A percentile compares a stretch with the other conserved stretches of the same genome.
Conservation (phyloP, 2,329 filamentous ascomycete species). For the Tetracladium maxilliforme region DNA sequence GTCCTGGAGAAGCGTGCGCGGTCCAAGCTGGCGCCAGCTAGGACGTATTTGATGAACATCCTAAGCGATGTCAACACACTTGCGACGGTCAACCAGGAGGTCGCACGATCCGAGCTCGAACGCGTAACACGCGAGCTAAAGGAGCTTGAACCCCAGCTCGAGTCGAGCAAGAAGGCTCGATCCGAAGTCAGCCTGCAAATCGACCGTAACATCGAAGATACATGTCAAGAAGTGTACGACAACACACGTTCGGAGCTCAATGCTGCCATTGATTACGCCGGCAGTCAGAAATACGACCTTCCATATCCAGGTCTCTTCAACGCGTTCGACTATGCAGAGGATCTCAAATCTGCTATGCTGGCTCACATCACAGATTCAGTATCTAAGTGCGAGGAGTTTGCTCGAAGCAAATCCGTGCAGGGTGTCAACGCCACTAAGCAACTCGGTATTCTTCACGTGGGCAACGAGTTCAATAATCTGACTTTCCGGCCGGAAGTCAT, state of each 20-base stretch:
- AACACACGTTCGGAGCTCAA: conserved; percentile 65
- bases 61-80: conserved; percentile 74
- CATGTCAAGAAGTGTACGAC: conserved; percentile 74
- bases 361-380: conserved; percentile 74
- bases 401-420: conserved; percentile 59
- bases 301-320: conserved; percentile 74
- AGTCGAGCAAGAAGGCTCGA: conserved; percentile 69
- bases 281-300: conserved; percentile 65
- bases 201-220: conserved; percentile 69
- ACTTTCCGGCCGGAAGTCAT: conserved; percentile 86
- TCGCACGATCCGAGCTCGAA: conserved; percentile 73
- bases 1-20: conserved; percentile 90
- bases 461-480: conserved; percentile 72
- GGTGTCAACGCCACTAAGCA: conserved; percentile 83
- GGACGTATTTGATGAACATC: conserved; percentile 89
- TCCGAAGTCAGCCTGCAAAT: conserved; percentile 69
- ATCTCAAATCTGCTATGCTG: conserved; percentile 83
- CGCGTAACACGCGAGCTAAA: conserved; percentile 68
- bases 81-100: conserved; percentile 74
- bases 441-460: conserved; percentile 75
- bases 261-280: conserved; percentile 61
- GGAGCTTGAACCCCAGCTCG: conserved; percentile 72
- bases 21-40: conserved; percentile 89
- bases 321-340: conserved; percentile 85
- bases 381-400: conserved; percentile 67